A percentile compares a stretch with the other conserved stretches of the same genome.
Evolutionary conservation across 768 basidiomycete genomes (phyloP).

Genomic region (Phanerodontia chrysosporium): DNA sequence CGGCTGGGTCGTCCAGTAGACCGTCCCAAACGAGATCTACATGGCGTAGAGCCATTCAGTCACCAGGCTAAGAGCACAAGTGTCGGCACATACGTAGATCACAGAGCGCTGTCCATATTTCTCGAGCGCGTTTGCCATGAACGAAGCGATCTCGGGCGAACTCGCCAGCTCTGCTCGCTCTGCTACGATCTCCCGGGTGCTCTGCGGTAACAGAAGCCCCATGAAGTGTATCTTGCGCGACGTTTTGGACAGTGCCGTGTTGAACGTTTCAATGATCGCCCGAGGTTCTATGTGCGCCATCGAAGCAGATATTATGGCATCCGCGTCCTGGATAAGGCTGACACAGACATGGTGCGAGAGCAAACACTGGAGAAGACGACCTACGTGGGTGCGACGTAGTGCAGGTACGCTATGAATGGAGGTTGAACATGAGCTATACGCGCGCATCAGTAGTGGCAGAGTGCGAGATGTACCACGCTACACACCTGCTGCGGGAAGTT

Average conservation of each 20-base stretch:
- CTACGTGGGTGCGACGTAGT: background rate
- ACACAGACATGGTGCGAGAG: no score
- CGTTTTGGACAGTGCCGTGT: slow-evolving; percentile 9
- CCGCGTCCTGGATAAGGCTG: slow-evolving; percentile 7
- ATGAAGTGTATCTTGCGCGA: slow-evolving; percentile 7
- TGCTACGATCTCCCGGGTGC: background rate
- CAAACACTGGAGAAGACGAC: no score
- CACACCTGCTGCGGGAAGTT: slow-evolving; percentile 6
- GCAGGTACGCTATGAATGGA: no score
- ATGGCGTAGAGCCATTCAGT: no score
- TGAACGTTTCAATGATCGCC: slow-evolving; percentile 2
- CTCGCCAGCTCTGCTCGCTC: slow-evolving; percentile 9
- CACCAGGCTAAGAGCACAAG: no score
- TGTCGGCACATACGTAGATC: slow-evolving; percentile 17
- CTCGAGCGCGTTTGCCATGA: slow-evolving; percentile 14
- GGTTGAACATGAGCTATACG: no score
- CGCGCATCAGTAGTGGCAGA: no score
- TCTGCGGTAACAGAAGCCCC: slow-evolving; percentile 15
- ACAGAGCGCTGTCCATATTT: slow-evolving; percentile 15
- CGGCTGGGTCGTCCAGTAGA: slow-evolving; percentile 18
- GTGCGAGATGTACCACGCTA: no score
- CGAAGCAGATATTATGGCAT: slow-evolving; percentile 16
- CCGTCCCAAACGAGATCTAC: slow-evolving; percentile 23
- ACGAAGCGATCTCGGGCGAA: slow-evolving; percentile 8
- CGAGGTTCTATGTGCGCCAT: slow-evolving; percentile 12